Conservation (phyloP, 2,329 filamentous ascomycete species). For the Pyrenophora tritici-repentis region DNA sequence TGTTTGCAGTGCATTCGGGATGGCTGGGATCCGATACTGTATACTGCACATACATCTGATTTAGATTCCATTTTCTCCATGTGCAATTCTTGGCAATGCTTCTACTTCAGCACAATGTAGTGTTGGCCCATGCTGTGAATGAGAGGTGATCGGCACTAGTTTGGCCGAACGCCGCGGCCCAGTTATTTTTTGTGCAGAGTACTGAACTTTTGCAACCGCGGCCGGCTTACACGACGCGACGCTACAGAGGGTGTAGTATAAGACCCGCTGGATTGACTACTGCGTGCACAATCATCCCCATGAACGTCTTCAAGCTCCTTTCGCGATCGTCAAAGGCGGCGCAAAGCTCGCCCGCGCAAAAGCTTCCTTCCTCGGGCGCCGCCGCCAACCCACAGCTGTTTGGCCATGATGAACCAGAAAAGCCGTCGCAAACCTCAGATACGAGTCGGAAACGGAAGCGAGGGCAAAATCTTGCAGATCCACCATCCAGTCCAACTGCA, state of each 20-base stretch:
- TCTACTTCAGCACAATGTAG: constrained; percentile 3
- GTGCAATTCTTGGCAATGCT: constrained; percentile 40
- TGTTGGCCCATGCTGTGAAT: constrained; percentile 3
- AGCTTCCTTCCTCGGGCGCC: constrained; percentile 68
- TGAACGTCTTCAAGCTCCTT: constrained; percentile 76
- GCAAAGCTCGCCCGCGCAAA: constrained; percentile 47
- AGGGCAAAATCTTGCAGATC: constrained; percentile 25
- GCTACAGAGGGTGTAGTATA: background rate
- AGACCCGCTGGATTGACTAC: background rate
- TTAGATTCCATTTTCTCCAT: constrained; percentile 44
- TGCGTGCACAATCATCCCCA: constrained; percentile 35
- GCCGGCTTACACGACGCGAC: background rate
- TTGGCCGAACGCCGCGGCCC: constrained; percentile 24
- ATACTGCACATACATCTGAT: constrained; percentile 49
- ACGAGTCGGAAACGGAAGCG: constrained; percentile 52
- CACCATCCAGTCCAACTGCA: background rate
- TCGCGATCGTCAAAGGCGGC: constrained; percentile 69
- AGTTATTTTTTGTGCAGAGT: constrained; percentile 26
- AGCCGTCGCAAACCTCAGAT: constrained; percentile 39
- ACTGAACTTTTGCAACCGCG: constrained; percentile 23
- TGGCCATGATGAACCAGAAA: constrained; percentile 49
- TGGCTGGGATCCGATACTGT: constrained; percentile 36
- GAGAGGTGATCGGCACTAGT: constrained; percentile 22
- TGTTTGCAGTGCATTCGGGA: constrained; percentile 28
- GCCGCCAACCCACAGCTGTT: constrained; percentile 71